Evolutionary conservation across 1,284 basidiomycete genomes (phyloP).

Genomic region (Tetrapyrgos nigripes): DNA sequence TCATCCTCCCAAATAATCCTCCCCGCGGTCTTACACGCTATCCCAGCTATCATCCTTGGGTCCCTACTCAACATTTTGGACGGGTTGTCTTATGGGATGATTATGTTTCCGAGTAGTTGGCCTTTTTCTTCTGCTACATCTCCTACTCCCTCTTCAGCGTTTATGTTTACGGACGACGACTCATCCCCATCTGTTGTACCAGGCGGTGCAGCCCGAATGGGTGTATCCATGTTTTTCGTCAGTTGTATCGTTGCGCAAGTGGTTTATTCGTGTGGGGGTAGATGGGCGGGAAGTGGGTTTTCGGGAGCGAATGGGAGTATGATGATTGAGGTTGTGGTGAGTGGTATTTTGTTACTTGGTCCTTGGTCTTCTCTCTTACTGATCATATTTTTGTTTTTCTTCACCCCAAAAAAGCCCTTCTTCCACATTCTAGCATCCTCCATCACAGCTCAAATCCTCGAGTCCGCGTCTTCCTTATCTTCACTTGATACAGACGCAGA

Average conservation of each 20-base stretch:
- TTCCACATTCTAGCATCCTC: slow-evolving; percentile 54
- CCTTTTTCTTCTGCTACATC: no score
- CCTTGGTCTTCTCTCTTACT: neutral
- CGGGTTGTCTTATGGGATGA: slow-evolving; percentile 86
- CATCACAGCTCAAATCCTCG: slow-evolving; percentile 61
- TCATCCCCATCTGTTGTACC: slow-evolving; percentile 85
- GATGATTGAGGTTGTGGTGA: slow-evolving; percentile 97
- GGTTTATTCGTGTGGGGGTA: slow-evolving; percentile 31
- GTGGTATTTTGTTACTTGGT: slow-evolving; percentile 35
- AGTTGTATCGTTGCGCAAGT: slow-evolving; percentile 26
- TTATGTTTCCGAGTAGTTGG: slow-evolving; percentile 17
- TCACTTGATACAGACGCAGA: no score
- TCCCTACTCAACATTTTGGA: slow-evolving; percentile 92
- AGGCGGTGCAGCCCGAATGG: slow-evolving; percentile 85
- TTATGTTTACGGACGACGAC: slow-evolving; percentile 66
- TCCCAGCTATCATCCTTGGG: slow-evolving; percentile 90
- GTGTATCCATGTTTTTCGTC: slow-evolving; percentile 95
- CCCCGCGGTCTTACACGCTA: slow-evolving; percentile 51
- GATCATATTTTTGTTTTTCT: slow-evolving; percentile 4
- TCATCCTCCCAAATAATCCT: neutral
- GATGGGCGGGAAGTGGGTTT: slow-evolving; percentile 89
- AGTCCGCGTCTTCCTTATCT: no score
- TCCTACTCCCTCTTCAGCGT: neutral
- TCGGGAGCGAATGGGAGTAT: slow-evolving; percentile 93
- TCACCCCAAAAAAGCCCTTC: slow-evolving; percentile 2